phyloP scores from a whole-genome alignment of 148 eudicot genomes.

The Silene conica region DNA sequence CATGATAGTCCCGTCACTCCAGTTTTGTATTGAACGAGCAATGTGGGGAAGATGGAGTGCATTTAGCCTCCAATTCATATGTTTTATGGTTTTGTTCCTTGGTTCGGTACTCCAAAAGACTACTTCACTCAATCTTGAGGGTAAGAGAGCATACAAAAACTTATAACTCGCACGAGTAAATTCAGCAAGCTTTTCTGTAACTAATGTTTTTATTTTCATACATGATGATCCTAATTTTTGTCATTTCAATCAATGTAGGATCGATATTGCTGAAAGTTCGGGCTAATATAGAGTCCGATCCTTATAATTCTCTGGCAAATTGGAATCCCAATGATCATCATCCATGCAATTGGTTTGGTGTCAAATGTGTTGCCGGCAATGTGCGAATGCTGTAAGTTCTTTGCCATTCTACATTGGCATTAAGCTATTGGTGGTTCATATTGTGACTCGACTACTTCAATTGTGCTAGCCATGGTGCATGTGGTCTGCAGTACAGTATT shows the following conservation, averaged over 20 bases:
- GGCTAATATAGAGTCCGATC: slow-evolving; percentile 50
- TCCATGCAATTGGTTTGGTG: slow-evolving; percentile 77
- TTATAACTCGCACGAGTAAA: too few species aligned
- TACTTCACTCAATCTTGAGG: slow-evolving; percentile 68
- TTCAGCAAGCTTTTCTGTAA: not conserved
- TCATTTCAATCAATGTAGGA: slow-evolving; percentile 44
- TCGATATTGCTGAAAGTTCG: slow-evolving; percentile 58
- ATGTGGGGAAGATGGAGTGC: slow-evolving; percentile 79
- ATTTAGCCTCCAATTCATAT: slow-evolving; percentile 38
- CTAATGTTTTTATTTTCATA: not conserved
- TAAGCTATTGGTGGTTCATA: not conserved
- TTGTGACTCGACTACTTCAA: not conserved
- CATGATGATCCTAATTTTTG: slow-evolving; percentile 18
- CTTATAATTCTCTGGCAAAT: slow-evolving; percentile 55
- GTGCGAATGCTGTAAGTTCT: slow-evolving; percentile 83
- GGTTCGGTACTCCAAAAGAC: slow-evolving; percentile 45
- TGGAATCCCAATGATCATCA: slow-evolving; percentile 64
- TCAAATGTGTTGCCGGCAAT: slow-evolving; percentile 59
- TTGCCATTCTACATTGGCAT: not conserved
- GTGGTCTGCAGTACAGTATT: not conserved
- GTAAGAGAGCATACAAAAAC: slow-evolving; percentile 28
- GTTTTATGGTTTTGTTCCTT: slow-evolving; percentile 47
- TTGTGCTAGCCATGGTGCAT: not conserved
- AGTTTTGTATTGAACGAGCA: slow-evolving; percentile 38
- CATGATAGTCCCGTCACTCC: slow-evolving; percentile 36